Conservation (phyloP, 176 grass and related monocot genomes). For the Rhipidocladum racemiflorum region DNA sequence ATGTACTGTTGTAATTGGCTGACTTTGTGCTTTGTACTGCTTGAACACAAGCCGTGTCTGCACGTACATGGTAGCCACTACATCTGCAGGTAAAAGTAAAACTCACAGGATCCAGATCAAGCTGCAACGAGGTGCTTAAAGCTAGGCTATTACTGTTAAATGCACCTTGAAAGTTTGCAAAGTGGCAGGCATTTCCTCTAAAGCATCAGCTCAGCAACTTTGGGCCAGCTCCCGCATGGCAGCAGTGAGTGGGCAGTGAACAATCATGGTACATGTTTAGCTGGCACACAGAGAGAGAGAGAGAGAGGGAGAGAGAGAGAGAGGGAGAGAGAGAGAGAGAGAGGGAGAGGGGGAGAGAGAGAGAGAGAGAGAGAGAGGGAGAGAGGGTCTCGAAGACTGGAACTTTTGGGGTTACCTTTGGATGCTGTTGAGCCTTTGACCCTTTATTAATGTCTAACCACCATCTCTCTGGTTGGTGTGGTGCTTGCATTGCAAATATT, state of each 20-base stretch:
- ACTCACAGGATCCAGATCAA: neutral
- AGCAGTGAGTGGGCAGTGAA: conserved; percentile 29
- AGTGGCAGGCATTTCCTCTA: conserved; percentile 38
- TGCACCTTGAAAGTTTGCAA: conserved; percentile 33
- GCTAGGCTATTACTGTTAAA: conserved; percentile 16
- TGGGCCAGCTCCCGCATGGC: conserved; percentile 19
- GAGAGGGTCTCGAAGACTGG: neutral
- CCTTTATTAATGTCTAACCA: conserved; percentile 46
- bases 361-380: too few relatives aligned
- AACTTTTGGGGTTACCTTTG: conserved; percentile 11
- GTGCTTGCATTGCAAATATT: neutral
- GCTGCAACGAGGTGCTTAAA: conserved; percentile 2
- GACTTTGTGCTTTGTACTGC: neutral
- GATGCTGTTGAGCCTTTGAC: conserved; percentile 42
- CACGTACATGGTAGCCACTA: neutral
- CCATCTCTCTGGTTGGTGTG: conserved; percentile 1
- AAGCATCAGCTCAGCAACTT: conserved; percentile 41
- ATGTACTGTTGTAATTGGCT: neutral
- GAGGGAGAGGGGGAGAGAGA: too few relatives aligned
- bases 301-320: neutral
- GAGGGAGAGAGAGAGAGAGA: too few relatives aligned
- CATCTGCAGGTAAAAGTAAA: neutral
- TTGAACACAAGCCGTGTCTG: conserved; percentile 13
- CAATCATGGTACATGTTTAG: conserved; percentile 34
- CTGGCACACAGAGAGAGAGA: neutral